Evolutionary conservation across 768 basidiomycete genomes (phyloP).

Genomic region (Lactarius quietus): DNA sequence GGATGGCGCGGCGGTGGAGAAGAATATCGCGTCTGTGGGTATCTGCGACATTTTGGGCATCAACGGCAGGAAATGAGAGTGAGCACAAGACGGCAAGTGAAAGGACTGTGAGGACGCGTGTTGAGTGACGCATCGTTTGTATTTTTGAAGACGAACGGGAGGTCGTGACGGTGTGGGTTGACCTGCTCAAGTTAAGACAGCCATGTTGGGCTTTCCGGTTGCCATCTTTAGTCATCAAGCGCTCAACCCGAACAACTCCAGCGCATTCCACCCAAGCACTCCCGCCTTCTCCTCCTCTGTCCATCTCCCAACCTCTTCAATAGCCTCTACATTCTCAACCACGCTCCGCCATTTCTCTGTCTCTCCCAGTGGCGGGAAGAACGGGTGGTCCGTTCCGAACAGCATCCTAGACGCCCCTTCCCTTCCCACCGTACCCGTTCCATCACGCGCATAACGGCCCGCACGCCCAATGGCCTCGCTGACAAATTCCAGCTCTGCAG

Average conservation of each 20-base stretch:
- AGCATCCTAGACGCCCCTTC: slow-evolving; percentile 59
- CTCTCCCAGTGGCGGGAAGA: slow-evolving; percentile 76
- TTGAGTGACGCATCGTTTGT: slow-evolving; percentile 18
- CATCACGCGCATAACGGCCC: slow-evolving; percentile 36
- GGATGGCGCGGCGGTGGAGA: slow-evolving; percentile 5
- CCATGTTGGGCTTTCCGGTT: too few species aligned
- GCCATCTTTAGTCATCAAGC: neutral
- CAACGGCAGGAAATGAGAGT: slow-evolving; percentile 10
- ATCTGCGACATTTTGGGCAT: slow-evolving; percentile 7
- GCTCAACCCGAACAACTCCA: slow-evolving; percentile 54
- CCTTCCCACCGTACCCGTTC: slow-evolving; percentile 33
- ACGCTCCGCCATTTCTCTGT: slow-evolving; percentile 81
- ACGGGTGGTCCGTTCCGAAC: slow-evolving; percentile 88
- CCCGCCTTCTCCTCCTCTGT: slow-evolving; percentile 53
- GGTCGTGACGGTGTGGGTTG: too few species aligned
- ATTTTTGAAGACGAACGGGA: neutral
- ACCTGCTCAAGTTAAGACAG: too few species aligned
- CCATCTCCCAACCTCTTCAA: slow-evolving; percentile 63
- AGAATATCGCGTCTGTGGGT: slow-evolving; percentile 3
- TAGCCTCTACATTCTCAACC: slow-evolving; percentile 80
- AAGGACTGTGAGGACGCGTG: slow-evolving; percentile 24
- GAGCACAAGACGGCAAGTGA: slow-evolving; percentile 14
- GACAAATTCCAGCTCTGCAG: slow-evolving; percentile 80
- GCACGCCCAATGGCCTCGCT: slow-evolving; percentile 67
- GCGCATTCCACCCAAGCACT: slow-evolving; percentile 70